phyloP scores from a whole-genome alignment of 2,329 filamentous ascomycete genomes.

The Mariannaea elegans region DNA sequence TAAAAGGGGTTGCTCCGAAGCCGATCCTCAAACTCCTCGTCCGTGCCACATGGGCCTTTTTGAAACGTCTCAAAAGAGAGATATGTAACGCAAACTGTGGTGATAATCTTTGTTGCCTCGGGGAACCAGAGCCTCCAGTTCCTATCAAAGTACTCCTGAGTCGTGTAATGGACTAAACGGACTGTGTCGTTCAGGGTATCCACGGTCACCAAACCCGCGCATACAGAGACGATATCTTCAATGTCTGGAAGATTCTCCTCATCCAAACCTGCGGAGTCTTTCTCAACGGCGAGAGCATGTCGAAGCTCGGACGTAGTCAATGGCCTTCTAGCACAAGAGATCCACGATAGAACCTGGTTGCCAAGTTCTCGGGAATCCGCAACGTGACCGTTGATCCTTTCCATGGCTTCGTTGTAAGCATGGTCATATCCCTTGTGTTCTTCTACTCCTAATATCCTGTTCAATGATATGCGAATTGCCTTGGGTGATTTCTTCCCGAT shows the following conservation, averaged over 20 bases:
- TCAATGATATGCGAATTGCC: neutral
- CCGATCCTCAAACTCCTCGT: neutral
- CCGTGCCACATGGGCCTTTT: neutral
- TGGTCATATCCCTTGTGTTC: neutral
- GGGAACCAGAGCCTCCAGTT: slow-evolving; percentile 40
- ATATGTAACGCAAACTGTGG: neutral
- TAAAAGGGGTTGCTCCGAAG: slow-evolving; percentile 9
- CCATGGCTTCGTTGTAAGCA: neutral
- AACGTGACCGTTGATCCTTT: slow-evolving; percentile 44
- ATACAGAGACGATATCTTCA: slow-evolving; percentile 46
- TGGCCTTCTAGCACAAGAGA: slow-evolving; percentile 45
- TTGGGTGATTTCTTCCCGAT: neutral
- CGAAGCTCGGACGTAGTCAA: slow-evolving; percentile 47
- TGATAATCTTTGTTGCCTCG: neutral
- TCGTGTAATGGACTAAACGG: slow-evolving; percentile 53
- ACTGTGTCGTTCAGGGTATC: slow-evolving; percentile 48
- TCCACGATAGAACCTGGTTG: slow-evolving; percentile 49
- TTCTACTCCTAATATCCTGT: neutral
- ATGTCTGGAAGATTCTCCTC: slow-evolving; percentile 44
- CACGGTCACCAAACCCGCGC: slow-evolving; percentile 51
- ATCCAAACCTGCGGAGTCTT: slow-evolving; percentile 39
- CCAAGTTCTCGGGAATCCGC: slow-evolving; percentile 45
- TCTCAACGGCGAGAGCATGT: slow-evolving; percentile 51
- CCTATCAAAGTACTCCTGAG: slow-evolving; percentile 52
- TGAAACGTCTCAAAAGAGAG: slow-evolving; percentile 38